These are phyloP conservation scores for Tricholoma bakamatsutake DNA, from an alignment of 768 basidiomycete species.

Conservation along the genomic window DNA sequence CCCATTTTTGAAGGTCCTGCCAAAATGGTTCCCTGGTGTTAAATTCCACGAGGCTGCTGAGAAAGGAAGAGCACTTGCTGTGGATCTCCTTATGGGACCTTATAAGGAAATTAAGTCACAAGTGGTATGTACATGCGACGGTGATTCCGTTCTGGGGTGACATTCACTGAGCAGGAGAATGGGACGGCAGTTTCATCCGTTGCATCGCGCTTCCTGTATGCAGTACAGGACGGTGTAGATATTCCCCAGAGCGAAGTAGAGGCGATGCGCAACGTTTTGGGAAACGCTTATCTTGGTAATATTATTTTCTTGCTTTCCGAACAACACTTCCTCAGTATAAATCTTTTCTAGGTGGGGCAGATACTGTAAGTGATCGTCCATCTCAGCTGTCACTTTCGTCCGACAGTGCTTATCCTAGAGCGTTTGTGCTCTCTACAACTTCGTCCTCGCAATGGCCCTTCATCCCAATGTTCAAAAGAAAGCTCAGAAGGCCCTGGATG, in stretches of 20 bases:
- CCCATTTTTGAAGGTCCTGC: conserved; percentile 28
- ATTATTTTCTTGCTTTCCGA: neutral
- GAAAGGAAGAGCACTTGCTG: conserved; percentile 17
- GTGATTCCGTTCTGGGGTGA: neutral
- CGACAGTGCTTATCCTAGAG: neutral
- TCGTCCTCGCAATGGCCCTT: conserved; percentile 8
- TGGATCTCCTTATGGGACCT: conserved; percentile 16
- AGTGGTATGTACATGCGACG: conserved; percentile 1
- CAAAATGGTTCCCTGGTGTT: conserved; percentile 40
- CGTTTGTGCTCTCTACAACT: neutral
- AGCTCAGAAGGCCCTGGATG: conserved; percentile 9
- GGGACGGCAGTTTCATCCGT: neutral
- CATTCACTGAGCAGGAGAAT: neutral
- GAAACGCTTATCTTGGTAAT: neutral
- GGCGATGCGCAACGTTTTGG: neutral
- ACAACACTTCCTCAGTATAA: neutral
- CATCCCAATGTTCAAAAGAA: conserved; percentile 5
- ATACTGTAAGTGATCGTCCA: conserved; percentile 2
- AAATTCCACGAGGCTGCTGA: conserved; percentile 30
- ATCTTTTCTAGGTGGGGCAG: conserved; percentile 1
- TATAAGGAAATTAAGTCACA: conserved; percentile 17
- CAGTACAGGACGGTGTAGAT: neutral
- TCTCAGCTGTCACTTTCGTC: neutral
- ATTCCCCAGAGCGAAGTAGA: neutral
- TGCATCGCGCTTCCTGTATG: neutral